Base-by-base conservation (phyloP, 768 basidiomycete species). In the Leccinum incarnatum region DNA sequence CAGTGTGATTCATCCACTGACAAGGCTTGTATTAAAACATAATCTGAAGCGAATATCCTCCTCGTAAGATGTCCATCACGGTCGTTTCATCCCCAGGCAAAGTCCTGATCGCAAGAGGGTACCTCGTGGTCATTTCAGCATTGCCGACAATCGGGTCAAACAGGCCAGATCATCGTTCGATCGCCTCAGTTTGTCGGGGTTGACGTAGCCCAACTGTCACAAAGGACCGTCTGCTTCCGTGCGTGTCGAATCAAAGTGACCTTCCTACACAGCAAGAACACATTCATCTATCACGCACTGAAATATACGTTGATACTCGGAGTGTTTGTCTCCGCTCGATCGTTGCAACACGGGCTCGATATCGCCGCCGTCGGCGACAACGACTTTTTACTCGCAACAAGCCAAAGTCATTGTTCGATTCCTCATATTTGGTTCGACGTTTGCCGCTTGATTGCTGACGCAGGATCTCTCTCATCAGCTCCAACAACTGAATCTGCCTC, bases 351-450 rank as follows among this genome's bases (percentile, higher is more conserved):
- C 14, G 89, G 86, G 30, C 77, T 96, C 57, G 82, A 91, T 63
- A 86, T 98, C 62, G 83, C 83, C 40, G 89, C 98, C 64, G 84
- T 88, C 27, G 96, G 94, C 10, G 94, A 94, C 72, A 98, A 99
- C 67, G 97, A 98, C 72, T 99, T 98, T 98, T 67, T 98, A 99
- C 76, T 97, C 95, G 4, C 97, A 98, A 68, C 79, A 89, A 56
- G 85, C 86, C 54, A 86, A 91, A 80, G 95, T 92, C 56, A 69
- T 42, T 51, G 45, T 53, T 23, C 46, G 45, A 42, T 37, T 36
- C 11, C n/a, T 11, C 5, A 19, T 17, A 9, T 37, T 48, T 48
- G 47, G 47, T 1, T 47, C 48, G 56, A 37, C 4, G 34, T 14
- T 42, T 3, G 23, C 2, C 7, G 55, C 57, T 37, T 51, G 48